Evolutionary conservation across 2,329 filamentous ascomycete species (phyloP), one percentile per base, ranked within the genome.

Genomic region (Elsinoe fawcettii): DNA sequence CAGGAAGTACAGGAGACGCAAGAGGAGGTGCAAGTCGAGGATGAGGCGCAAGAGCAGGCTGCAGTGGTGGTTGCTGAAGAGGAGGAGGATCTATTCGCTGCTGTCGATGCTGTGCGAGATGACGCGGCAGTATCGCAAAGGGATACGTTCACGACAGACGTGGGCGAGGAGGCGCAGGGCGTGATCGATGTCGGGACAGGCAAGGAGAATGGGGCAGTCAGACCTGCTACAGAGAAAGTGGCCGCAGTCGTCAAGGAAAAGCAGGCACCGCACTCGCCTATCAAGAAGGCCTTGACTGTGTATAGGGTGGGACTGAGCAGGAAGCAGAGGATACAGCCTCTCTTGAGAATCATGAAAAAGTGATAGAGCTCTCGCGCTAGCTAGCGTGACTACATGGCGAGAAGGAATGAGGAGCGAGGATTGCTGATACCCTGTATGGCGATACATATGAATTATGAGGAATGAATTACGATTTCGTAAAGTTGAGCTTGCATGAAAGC

Each of bases 221-320:
- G 3, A 7, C 3, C 34, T n/a, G 37, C n/a, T 3, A 7, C 20
- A 2, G 36, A 11, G 18, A 32, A 23, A 14, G 6, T 11, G 4
- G 23, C 16, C 16, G 36, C 14, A 16, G 36, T 23, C 16, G 23
- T 12, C 36, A 44, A 56, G 18, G 51, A 30, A 8, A 46, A 37
- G 18, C 43, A 22, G 22, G 25, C 30, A 23, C 64, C 30, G 22
- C 64, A 65, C 49, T 65, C 63, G 5, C 66, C 66, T 12, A 59
- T 64, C 56, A 62, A 63, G 56, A 64, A 63, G 20, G 47, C 55
- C 36, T 47, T 44, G 49, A 51, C 53, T 27, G 44, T 53, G 3
- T 61, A 46, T n/a, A 70, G 77, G 0, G 76, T 80, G 4, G 77
- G 77, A 1, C 63, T 80, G 58, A 79, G 76, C 63, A 75, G 74